These are phyloP conservation scores for Pugionium cornutum DNA, from an alignment of 345 rosid species.

Conservation along the genomic window DNA sequence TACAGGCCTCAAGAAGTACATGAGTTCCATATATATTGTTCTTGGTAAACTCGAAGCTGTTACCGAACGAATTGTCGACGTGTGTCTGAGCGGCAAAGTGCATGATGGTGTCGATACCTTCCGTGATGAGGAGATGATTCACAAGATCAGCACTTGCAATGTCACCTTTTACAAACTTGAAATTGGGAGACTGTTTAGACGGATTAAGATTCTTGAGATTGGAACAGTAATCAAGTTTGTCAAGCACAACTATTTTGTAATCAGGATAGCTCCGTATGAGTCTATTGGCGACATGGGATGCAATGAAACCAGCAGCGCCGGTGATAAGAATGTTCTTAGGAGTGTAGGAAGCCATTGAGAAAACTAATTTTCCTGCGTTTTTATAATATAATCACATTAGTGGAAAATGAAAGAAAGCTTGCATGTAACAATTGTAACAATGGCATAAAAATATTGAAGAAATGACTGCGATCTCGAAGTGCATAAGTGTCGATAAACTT, in stretches of 20 bases:
- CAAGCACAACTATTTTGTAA: conserved; percentile 85
- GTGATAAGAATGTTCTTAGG: conserved; percentile 89
- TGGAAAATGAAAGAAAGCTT: not conserved
- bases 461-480: not conserved
- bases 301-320: conserved; percentile 89
- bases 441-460: not conserved
- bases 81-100: conserved; percentile 94
- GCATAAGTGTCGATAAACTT: not conserved
- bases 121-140: conserved; percentile 82
- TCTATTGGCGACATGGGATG: conserved; percentile 79
- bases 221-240: conserved; percentile 91
- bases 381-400: not conserved
- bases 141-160: conserved; percentile 88
- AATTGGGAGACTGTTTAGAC: conserved; percentile 61
- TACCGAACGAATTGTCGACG: conserved; percentile 86
- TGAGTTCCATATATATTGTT: conserved; percentile 88
- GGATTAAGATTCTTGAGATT: conserved; percentile 78
- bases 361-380: conserved; percentile 19
- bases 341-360: conserved; percentile 49
- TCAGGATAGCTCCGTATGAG: conserved; percentile 71
- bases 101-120: conserved; percentile 86
- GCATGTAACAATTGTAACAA: conserved; percentile 5
- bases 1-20: conserved; percentile 87
- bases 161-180: conserved; percentile 86
- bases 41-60: conserved; percentile 91